Evolutionary conservation across 2,329 filamentous ascomycete genomes (phyloP).

Genomic region (Raffaelea ambrosiae): DNA sequence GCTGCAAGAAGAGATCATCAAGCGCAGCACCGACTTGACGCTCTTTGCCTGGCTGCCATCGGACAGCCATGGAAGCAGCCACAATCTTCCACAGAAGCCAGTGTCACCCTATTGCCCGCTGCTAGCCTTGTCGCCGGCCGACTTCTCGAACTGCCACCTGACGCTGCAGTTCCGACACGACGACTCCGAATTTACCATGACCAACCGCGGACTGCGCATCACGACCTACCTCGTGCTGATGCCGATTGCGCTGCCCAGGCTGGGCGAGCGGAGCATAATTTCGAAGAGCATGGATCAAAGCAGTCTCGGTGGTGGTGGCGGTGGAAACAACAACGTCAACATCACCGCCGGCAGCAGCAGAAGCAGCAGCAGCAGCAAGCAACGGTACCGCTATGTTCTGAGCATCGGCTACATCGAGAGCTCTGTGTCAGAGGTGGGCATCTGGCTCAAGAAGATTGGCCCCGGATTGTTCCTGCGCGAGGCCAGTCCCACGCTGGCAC

Average conservation of each 20-base stretch:
- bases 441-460: constrained; percentile 8
- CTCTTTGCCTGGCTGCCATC: constrained; percentile 8
- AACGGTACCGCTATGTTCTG: constrained; percentile 6
- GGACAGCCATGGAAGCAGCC: no score
- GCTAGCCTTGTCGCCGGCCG: constrained; percentile 6
- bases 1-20: constrained; percentile 12
- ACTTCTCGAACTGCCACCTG: constrained; percentile 3
- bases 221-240: constrained; percentile 6
- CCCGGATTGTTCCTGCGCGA: constrained; percentile 7
- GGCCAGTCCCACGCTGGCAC: neutral
- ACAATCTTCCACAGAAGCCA: no score
- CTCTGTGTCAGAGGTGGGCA: constrained; percentile 4
- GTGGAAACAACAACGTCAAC: neutral
- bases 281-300: no score
- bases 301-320: no score
- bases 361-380: neutral
- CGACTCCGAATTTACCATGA: constrained; percentile 9
- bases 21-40: constrained; percentile 5
- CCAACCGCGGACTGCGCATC: constrained; percentile 11
- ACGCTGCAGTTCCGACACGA: constrained; percentile 6
- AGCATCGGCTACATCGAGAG: neutral
- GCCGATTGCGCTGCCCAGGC: no score
- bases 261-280: no score
- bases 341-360: neutral
- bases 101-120: constrained; percentile 6